These are phyloP conservation scores for Ophiorrhiza pumila DNA, from an alignment of 257 asterid species.

Conservation along the genomic window DNA sequence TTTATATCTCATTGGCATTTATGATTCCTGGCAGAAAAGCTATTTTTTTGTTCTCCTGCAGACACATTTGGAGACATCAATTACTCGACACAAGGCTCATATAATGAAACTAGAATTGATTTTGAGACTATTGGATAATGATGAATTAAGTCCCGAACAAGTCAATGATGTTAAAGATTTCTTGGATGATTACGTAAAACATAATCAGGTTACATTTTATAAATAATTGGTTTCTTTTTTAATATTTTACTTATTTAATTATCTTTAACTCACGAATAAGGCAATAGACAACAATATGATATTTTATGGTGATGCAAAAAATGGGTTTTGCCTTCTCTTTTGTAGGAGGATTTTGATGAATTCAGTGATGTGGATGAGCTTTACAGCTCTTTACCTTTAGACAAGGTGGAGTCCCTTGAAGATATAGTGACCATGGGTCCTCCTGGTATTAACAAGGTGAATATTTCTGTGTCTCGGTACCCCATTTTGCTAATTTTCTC, in stretches of 20 bases:
- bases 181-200: constrained; percentile 96
- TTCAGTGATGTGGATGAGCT: constrained; percentile 96
- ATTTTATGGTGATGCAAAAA: constrained; percentile 18
- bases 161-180: constrained; percentile 98
- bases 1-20: constrained; percentile 7
- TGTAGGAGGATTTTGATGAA: constrained; percentile 95
- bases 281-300: background rate
- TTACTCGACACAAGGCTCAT: constrained; percentile 97
- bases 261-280: background rate
- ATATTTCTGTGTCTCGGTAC: constrained; percentile 15
- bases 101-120: constrained; percentile 92
- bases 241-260: background rate
- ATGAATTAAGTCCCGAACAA: constrained; percentile 95
- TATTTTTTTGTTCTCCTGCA: constrained; percentile 24
- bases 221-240: background rate
- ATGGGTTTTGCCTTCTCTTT: constrained; percentile 15
- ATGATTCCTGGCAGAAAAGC: constrained; percentile 5
- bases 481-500: constrained; percentile 13
- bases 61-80: constrained; percentile 95
- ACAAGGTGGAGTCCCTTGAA: constrained; percentile 98
- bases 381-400: constrained; percentile 86
- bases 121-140: constrained; percentile 92
- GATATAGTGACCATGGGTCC: constrained; percentile 83
- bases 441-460: constrained; percentile 88
- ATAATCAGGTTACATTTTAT: constrained; percentile 71